These are phyloP conservation scores for Nitzschia inconspicua DNA, from an alignment of 108 stramenopile genomes.

Conservation along the genomic window DNA sequence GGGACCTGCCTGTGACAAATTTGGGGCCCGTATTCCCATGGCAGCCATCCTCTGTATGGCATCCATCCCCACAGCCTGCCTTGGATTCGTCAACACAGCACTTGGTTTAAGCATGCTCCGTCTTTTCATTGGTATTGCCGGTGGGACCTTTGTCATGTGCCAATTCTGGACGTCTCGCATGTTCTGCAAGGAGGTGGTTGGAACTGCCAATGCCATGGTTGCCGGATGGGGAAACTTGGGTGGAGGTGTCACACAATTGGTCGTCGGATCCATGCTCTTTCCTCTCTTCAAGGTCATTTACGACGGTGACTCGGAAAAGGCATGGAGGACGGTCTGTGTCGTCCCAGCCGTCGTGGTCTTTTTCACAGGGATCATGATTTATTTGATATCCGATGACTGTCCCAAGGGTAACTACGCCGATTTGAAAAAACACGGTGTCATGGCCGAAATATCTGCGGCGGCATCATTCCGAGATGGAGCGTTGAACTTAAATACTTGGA, in stretches of 20 bases:
- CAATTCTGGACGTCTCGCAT: constrained; percentile 89
- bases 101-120: constrained; percentile 61
- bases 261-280: constrained; percentile 73
- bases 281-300: constrained; percentile 65
- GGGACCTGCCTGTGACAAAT: constrained; percentile 77
- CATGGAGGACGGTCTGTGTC: constrained; percentile 82
- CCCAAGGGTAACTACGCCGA: constrained; percentile 89
- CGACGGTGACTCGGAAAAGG: constrained; percentile 63
- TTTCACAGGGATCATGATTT: constrained; percentile 43
- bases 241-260: constrained; percentile 79
- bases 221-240: constrained; percentile 94
- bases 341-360: constrained; percentile 74
- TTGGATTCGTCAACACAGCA: constrained; percentile 73
- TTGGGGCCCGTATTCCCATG: constrained; percentile 75
- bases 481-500: constrained; percentile 85
- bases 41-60: constrained; percentile 47
- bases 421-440: constrained; percentile 70
- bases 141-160: constrained; percentile 86
- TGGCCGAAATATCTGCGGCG: constrained; percentile 68
- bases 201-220: constrained; percentile 85
- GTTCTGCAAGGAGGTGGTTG: constrained; percentile 87
- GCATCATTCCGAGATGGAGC: constrained; percentile 65
- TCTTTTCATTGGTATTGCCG: constrained; percentile 82
- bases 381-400: constrained; percentile 68
- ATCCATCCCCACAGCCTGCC: constrained; percentile 79